phyloP scores from a whole-genome alignment of 208 protist genomes.

The Herpetomonas tarakana region DNA sequence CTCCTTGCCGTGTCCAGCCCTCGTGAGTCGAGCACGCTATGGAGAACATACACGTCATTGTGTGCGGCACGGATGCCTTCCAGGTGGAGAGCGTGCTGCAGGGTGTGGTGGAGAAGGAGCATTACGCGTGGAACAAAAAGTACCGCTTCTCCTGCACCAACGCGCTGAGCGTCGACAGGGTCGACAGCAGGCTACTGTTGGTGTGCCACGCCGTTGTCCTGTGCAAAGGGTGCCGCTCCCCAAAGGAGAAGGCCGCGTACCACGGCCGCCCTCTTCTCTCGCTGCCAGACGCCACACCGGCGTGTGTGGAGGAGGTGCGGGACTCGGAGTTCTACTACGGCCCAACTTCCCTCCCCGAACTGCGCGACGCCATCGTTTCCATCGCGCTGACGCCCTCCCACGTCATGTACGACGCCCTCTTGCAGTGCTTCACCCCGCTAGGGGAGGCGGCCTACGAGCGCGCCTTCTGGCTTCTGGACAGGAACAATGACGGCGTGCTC shows the following conservation, averaged over 20 bases:
- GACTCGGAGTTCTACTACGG: constrained; percentile 74
- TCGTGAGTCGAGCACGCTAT: neutral
- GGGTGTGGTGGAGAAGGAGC: constrained; percentile 41
- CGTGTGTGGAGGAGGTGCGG: constrained; percentile 33
- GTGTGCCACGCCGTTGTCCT: constrained; percentile 66
- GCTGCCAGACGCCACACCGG: constrained; percentile 37
- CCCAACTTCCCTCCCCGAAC: constrained; percentile 20
- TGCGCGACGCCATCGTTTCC: constrained; percentile 32
- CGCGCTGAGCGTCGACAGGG: constrained; percentile 40
- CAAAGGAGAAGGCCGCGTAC: constrained; percentile 32
- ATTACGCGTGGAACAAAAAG: constrained; percentile 73
- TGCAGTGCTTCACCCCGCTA: constrained; percentile 41
- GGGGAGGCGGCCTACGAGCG: constrained; percentile 56
- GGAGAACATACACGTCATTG: constrained; percentile 36
- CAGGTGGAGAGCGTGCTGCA: constrained; percentile 50
- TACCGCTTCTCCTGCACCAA: constrained; percentile 67
- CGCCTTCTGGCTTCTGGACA: constrained; percentile 85
- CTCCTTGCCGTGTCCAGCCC: neutral
- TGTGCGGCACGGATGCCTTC: constrained; percentile 66
- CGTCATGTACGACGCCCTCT: constrained; percentile 63
- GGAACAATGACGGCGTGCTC: constrained; percentile 65
- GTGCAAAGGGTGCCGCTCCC: constrained; percentile 43
- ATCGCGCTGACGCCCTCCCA: constrained; percentile 64
- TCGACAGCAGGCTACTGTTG: constrained; percentile 49
- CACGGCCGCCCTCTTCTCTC: constrained; percentile 44